A percentile compares a stretch with the other conserved stretches of the same genome.
phyloP scores from a whole-genome alignment of 2,329 filamentous ascomycete species.

The Neopestalotiopsis clavispora region DNA sequence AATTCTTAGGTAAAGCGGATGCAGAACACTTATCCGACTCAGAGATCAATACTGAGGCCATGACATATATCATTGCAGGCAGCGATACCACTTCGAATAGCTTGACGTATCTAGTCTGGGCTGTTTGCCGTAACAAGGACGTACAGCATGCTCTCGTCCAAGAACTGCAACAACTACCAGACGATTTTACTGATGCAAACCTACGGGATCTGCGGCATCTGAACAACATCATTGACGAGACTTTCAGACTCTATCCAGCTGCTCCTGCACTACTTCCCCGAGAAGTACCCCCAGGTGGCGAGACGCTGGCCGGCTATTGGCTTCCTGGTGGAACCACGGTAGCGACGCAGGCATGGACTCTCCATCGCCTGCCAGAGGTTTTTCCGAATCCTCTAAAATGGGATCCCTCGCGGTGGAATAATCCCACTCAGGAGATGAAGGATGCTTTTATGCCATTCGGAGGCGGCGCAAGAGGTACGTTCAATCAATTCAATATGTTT shows the following conservation, averaged over 20 bases:
- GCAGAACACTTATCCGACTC: conserved; percentile 27
- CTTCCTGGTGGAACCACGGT: conserved; percentile 46
- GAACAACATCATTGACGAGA: conserved; percentile 49
- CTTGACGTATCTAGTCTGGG: conserved; percentile 53
- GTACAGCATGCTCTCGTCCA: conserved; percentile 37
- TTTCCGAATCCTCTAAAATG: conserved; percentile 42
- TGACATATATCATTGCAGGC: conserved; percentile 44
- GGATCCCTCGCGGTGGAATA: conserved; percentile 10
- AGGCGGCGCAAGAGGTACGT: conserved; percentile 50
- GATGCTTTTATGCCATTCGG: conserved; percentile 58
- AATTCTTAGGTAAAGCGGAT: conserved; percentile 38
- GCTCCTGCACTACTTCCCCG: conserved; percentile 46
- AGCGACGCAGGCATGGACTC: conserved; percentile 48
- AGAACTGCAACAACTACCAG: conserved; percentile 40
- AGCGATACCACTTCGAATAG: conserved; percentile 57
- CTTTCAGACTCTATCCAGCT: conserved; percentile 47
- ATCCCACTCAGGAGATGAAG: conserved; percentile 45
- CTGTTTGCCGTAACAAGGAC: conserved; percentile 34
- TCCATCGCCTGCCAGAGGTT: conserved; percentile 47
- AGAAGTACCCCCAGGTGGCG: conserved; percentile 43
- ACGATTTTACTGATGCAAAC: conserved; percentile 34
- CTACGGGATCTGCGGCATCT: conserved; percentile 45
- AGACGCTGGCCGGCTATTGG: conserved; percentile 41
- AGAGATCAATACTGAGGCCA: conserved; percentile 46
- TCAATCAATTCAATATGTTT: background rate